Evolutionary conservation across 1,139 yeast genomes (phyloP), one percentile per base, ranked within the genome.

Genomic region (Saccharomyces hybrid): DNA sequence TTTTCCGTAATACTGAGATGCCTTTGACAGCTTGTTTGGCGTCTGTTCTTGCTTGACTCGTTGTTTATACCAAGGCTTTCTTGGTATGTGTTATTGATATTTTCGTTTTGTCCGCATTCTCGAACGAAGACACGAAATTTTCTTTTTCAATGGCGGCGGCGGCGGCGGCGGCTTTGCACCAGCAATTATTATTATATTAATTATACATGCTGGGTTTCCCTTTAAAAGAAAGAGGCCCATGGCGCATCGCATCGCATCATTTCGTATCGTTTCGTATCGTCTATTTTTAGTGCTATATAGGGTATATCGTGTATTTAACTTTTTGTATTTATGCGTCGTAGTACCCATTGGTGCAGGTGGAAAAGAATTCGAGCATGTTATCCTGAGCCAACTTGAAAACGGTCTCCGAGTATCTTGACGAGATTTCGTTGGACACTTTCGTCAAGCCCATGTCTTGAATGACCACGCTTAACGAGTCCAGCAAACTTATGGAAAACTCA

Each of bases 361-460:
- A 53, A 56, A 64, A 64, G 54, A 66, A 68, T 41, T 59, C 57
- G 27, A 68, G 56, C 47, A 68, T 48, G 54, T 67, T 72, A 53
- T 70, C 69, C 51, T 69, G 69, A 55, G 74, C 73, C 51, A 68
- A 50, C 46, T 61, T 61, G 50, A 54, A 62, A 5, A 68, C 74
- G 14, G 72, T 61, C 34, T 73, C 75, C 31, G 84, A 78, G 68
- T 84, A 88, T 52, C 81, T 78, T 5, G 93, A 95, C 56, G 82
- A 82, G 13, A 88, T 81, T 63, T 86, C 83, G 61, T 84, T 84
- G 61, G 82, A 83, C 38, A 88, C 81, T 70, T 87, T 88, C 47
- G 86, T 82, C 48, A 86, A 73, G 0, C 97, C 97, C 64, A 88
- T 90, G 63, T 84, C 85, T 31, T 82, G 82, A 31, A 88, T 83